Base-by-base conservation (phyloP, 2,329 filamentous ascomycete genomes). In the Aspergillus versicolor region DNA sequence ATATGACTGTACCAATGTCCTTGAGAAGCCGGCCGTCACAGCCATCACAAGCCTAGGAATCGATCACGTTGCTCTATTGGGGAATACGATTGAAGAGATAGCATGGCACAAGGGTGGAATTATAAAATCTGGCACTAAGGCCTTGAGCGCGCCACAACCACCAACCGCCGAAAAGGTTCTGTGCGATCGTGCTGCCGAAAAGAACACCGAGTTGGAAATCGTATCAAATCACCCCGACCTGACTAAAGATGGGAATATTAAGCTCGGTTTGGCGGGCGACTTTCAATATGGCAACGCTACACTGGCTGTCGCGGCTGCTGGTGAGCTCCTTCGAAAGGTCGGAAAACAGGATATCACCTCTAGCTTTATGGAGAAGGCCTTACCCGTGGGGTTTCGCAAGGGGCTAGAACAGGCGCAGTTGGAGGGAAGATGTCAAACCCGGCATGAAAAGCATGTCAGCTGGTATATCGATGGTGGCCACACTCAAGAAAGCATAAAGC, bases 51-150 rank as follows among this genome's bases (percentile, higher is more conserved):
- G 88, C 67, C 73, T 97, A 43, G 92, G 91, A 3, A 88, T 96
- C 59, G 92, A 97, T 66, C 92, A 97, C 73, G 86, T 88, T 1
- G 85, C 83, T 4, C 86, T 96, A 81, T 79, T 97, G 37, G 92
- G 92, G 11, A 81, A 83, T 38, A 92, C 91, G 0, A 83, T 93
- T 50, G 87, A 89, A 56, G 80, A 91, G 67, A 96, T 96, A 62
- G 87, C 92, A 3, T 96, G 92, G 92, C 90, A 96, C 71, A 97
- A 97, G 73, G 88, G 88, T 6, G 92, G 92, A 1, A 90, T 97
- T 44, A 88, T 95, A 71, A 96, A 95, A 72, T 51, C 74, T 1
- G 84, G 83, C 0, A 82, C 82, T 4, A 80, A 82, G 22, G 85
- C 83, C 2, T 90, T 89, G 59, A 87, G 88, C 0, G 82, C 82